phyloP scores from a whole-genome alignment of 768 basidiomycete genomes.

The Tylopilus vinaceipallidus region DNA sequence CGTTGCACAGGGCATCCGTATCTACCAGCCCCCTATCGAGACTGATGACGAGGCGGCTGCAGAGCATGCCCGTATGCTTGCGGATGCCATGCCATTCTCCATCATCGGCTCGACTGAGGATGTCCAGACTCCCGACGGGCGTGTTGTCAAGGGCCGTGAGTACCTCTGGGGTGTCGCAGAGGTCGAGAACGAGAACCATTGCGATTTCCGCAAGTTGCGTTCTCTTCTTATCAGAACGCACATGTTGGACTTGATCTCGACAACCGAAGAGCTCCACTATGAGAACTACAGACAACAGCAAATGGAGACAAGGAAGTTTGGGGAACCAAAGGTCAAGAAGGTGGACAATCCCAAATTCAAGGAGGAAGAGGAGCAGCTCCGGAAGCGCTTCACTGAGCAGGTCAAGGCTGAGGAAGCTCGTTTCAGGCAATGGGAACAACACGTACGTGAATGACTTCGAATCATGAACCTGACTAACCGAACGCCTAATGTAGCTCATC shows the following conservation, averaged over 20 bases:
- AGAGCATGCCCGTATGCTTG: constrained; percentile 83
- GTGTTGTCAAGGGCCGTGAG: constrained; percentile 93
- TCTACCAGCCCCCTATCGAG: constrained; percentile 93
- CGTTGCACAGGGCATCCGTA: constrained; percentile 86
- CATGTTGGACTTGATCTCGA: constrained; percentile 97
- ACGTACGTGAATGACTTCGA: constrained; percentile 51
- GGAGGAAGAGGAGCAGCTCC: constrained; percentile 95
- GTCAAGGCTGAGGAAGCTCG: constrained; percentile 98
- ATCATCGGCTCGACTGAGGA: constrained; percentile 98
- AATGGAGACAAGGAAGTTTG: constrained; percentile 99
- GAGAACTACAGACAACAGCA: constrained; percentile 97
- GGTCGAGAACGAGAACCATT: constrained; percentile 99
- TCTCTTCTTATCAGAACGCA: constrained; percentile 94
- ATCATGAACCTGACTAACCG: constrained; percentile 14
- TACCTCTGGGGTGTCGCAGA: constrained; percentile 99
- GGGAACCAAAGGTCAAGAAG: constrained; percentile 98
- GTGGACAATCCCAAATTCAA: constrained; percentile 99
- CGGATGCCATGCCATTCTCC: constrained; percentile 95
- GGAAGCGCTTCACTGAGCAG: constrained; percentile 99
- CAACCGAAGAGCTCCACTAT: constrained; percentile 94
- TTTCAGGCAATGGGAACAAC: constrained; percentile 99
- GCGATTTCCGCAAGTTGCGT: constrained; percentile 97
- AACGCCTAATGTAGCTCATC: constrained; percentile 71
- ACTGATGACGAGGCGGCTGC: constrained; percentile 81
- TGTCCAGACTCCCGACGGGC: constrained; percentile 86